Percentiles rank a stretch among this genome's conserved stretches.
These are phyloP conservation scores for Aspergillus floridensis DNA, from an alignment of 2,329 filamentous ascomycete genomes.

Conservation along the genomic window DNA sequence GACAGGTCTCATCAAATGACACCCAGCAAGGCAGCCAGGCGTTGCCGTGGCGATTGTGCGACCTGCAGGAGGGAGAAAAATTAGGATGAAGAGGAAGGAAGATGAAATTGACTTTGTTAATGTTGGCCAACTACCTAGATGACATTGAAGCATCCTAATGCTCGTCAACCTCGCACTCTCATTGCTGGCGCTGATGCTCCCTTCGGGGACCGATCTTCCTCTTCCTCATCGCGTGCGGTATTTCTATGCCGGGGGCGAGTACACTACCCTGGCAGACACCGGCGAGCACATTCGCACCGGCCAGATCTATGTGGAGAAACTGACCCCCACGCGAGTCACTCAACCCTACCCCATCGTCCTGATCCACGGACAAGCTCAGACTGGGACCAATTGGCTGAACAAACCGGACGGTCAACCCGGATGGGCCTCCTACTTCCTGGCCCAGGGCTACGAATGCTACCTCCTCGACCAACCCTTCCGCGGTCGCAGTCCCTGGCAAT, in stretches of 20 bases:
- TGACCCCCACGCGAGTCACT: slow-evolving; percentile 23
- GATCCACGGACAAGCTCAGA: slow-evolving; percentile 31
- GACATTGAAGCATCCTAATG: neutral
- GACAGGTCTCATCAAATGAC: too few species aligned
- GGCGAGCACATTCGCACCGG: slow-evolving; percentile 23
- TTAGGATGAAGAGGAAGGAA: too few species aligned
- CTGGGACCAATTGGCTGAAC: slow-evolving; percentile 45
- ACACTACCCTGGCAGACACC: slow-evolving; percentile 19
- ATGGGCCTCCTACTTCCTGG: slow-evolving; percentile 50
- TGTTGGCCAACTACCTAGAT: too few species aligned
- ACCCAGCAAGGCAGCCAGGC: too few species aligned
- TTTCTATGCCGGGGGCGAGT: slow-evolving; percentile 32
- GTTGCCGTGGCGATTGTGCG: too few species aligned
- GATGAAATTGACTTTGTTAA: too few species aligned
- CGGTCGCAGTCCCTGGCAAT: slow-evolving; percentile 31
- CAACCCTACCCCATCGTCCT: slow-evolving; percentile 33
- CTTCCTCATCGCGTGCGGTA: slow-evolving; percentile 18
- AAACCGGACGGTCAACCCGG: slow-evolving; percentile 49
- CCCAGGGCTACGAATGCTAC: slow-evolving; percentile 48
- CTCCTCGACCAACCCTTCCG: slow-evolving; percentile 43
- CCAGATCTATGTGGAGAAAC: slow-evolving; percentile 39
- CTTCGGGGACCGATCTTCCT: neutral
- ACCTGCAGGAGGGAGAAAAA: too few species aligned
- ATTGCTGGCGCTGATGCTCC: neutral
- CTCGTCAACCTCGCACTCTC: neutral